phyloP scores from a whole-genome alignment of 1,139 yeast genomes.

The Lodderomyces metapsilosis region DNA sequence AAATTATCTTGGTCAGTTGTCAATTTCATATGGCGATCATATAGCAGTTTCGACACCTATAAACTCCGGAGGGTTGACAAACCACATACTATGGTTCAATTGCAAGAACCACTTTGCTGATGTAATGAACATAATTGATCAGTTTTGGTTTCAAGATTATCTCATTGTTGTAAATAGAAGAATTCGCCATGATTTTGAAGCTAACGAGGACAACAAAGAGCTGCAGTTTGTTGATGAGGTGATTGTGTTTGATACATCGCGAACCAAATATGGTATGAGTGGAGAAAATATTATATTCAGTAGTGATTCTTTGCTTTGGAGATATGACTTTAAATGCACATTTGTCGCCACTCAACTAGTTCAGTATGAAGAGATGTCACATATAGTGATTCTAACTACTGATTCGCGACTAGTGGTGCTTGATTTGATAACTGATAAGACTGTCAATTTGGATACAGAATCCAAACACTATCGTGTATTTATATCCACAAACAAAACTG shows the following conservation, averaged over 20 bases:
- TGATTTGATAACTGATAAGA: slow-evolving; percentile 21
- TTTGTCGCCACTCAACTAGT: slow-evolving; percentile 22
- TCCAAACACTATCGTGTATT: slow-evolving; percentile 26
- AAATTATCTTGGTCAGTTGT: slow-evolving; percentile 29
- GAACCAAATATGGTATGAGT: slow-evolving; percentile 36
- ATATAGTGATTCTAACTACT: slow-evolving; percentile 30
- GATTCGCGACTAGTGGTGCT: slow-evolving; percentile 33
- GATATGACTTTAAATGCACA: slow-evolving; percentile 33
- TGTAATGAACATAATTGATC: slow-evolving; percentile 33
- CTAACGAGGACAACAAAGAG: slow-evolving; percentile 13
- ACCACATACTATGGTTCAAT: slow-evolving; percentile 44
- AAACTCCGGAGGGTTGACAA: slow-evolving; percentile 22
- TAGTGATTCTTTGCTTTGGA: slow-evolving; percentile 42
- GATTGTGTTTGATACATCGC: slow-evolving; percentile 33
- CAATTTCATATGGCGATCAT: slow-evolving; percentile 29
- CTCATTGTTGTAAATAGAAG: slow-evolving; percentile 35
- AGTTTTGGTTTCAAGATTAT: slow-evolving; percentile 37
- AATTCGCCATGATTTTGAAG: slow-evolving; percentile 15
- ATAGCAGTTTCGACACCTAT: slow-evolving; percentile 40
- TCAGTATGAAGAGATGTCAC: slow-evolving; percentile 12
- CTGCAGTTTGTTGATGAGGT: slow-evolving; percentile 35
- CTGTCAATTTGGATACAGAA: slow-evolving; percentile 9
- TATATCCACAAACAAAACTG: slow-evolving; percentile 34
- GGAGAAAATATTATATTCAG: slow-evolving; percentile 35
- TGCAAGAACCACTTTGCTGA: slow-evolving; percentile 36